Conservation (phyloP, 2,329 filamentous ascomycete species). For the Aspergillus caelatus region DNA sequence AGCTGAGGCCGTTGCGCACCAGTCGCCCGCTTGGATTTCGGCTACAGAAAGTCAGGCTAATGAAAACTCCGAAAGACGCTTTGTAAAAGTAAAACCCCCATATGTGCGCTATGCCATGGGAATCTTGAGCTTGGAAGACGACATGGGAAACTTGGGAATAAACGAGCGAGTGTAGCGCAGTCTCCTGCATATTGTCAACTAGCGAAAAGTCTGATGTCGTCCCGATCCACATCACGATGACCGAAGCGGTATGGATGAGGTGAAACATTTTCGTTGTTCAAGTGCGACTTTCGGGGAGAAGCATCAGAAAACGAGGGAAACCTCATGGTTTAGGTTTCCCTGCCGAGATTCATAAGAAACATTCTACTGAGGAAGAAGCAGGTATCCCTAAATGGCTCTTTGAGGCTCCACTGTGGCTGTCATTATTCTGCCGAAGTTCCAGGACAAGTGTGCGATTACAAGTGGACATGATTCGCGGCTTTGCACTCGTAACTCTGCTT, state of each 20-base stretch:
- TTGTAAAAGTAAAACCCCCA: slow-evolving; percentile 64
- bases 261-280: not conserved
- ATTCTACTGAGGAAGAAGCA: not conserved
- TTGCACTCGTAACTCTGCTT: not conserved
- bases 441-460: not conserved
- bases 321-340: not conserved
- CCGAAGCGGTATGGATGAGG: not conserved
- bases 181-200: not conserved
- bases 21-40: slow-evolving; percentile 7
- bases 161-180: slow-evolving; percentile 30
- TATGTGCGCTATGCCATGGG: slow-evolving; percentile 77
- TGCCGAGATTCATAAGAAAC: not conserved
- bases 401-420: not conserved
- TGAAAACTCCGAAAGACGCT: slow-evolving; percentile 50
- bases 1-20: slow-evolving; percentile 20
- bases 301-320: not conserved
- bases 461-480: slow-evolving; percentile 2
- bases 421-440: not conserved
- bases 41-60: slow-evolving; percentile 21
- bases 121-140: slow-evolving; percentile 74
- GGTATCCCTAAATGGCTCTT: not conserved
- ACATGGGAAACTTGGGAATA: slow-evolving; percentile 67
- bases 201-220: not conserved
- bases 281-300: not conserved
- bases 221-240: not conserved